Evolutionary conservation across 2,329 filamentous ascomycete genomes (phyloP), one percentile per base, ranked within the genome.

Genomic region (Aureobasidium subglaciale): DNA sequence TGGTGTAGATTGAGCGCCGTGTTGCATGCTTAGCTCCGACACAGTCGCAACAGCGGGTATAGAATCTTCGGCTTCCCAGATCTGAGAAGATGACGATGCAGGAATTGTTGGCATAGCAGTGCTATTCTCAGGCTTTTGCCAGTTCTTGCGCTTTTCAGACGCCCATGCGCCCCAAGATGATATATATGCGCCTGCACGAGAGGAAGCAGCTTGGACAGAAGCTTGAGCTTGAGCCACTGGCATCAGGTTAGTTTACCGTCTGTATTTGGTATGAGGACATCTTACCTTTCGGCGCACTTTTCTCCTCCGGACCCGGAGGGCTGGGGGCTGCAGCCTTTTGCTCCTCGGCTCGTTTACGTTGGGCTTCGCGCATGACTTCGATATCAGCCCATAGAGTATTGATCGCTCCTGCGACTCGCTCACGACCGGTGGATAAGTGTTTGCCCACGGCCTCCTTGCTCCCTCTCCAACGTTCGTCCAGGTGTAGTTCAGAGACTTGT

Each of bases 351-450:
- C 78, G 76, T 63, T 81, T 84, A 56, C 82, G 77, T 68, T 91
- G 87, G 15, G 82, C 80, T 71, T 91, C 88, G 13, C 88, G 79
- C 72, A 90, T 81, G 2, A 82, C 75, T 70, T 97, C 92, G 72
- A 97, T 88, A 63, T 97, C 92, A 0, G 89, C 82, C 77, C 95
- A 97, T 25, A 97, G 77, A 65, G 84, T 90, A 68, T 87, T 95
- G 70, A 96, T 89, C 34, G 93, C 86, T 4, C 84, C 86, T 18
- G 86, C 90, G 1, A 95, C 88, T 72, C 92, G 95, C 64, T 93
- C 90, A 55, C 87, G 85, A 0, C 93, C 91, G 0, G 87, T 89
- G 4, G 88, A 87, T n/a, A 96, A 70, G 64, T 95, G 91, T 58
- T 91, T 85, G n/a, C 89, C 90, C 2, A 97, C 78, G 0, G 86